Conservation (phyloP, 192 early-diverging fungal species). For the Powellomyces hirtus region DNA sequence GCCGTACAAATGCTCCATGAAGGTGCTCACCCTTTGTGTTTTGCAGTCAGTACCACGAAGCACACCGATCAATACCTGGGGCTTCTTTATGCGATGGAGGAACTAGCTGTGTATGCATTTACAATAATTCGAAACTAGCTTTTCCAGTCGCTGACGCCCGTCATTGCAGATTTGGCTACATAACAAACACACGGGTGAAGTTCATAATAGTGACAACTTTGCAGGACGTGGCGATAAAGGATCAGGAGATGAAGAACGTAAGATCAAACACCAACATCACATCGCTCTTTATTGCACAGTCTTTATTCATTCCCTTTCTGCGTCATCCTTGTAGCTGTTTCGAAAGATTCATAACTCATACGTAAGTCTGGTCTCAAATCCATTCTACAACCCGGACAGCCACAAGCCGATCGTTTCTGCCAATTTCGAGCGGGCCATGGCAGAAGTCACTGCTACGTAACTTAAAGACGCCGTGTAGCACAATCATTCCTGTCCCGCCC, state of each 20-base stretch:
- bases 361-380: constrained; percentile 76
- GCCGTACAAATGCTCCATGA: neutral
- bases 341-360: constrained; percentile 82
- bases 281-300: neutral
- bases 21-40: neutral
- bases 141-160: too few relatives aligned
- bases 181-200: constrained; percentile 83
- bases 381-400: constrained; percentile 74
- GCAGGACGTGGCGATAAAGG: constrained; percentile 70
- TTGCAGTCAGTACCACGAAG: constrained; percentile 57
- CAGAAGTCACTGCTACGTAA: neutral
- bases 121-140: too few relatives aligned
- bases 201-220: constrained; percentile 46
- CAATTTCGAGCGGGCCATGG: constrained; percentile 54
- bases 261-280: neutral
- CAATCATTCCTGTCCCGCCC: too few relatives aligned
- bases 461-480: too few relatives aligned
- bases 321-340: constrained; percentile 64
- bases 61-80: constrained; percentile 82
- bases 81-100: constrained; percentile 83
- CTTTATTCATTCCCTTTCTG: neutral
- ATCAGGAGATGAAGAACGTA: constrained; percentile 79
- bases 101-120: constrained; percentile 77
- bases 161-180: constrained; percentile 71
- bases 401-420: constrained; percentile 52